phyloP scores from a whole-genome alignment of 1,139 yeast species.

The Citeromyces hawaiiensis region DNA sequence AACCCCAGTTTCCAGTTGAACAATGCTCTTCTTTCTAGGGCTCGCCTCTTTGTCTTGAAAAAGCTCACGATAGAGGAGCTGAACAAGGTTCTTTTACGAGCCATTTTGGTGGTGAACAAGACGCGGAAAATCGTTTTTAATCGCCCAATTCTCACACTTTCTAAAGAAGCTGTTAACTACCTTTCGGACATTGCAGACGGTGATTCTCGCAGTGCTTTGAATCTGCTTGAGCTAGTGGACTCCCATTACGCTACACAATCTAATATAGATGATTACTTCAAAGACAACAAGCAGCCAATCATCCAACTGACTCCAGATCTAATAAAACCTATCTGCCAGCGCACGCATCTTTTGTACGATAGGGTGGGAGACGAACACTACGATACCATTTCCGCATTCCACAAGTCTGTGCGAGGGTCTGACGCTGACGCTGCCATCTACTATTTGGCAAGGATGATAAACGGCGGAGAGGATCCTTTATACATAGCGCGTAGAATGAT shows the following conservation, averaged over 20 bases:
- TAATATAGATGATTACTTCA: neutral
- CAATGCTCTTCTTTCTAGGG: constrained; percentile 77
- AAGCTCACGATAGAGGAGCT: constrained; percentile 45
- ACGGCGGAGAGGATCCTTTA: constrained; percentile 89
- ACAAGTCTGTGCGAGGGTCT: constrained; percentile 79
- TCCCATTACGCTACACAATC: constrained; percentile 14
- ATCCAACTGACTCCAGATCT: constrained; percentile 14
- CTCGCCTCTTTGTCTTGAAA: constrained; percentile 75
- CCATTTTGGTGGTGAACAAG: constrained; percentile 46
- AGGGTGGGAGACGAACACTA: constrained; percentile 85
- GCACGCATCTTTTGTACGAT: constrained; percentile 64
- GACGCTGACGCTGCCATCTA: constrained; percentile 84
- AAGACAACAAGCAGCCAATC: constrained; percentile 3
- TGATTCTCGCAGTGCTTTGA: constrained; percentile 76
- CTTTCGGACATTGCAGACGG: constrained; percentile 78
- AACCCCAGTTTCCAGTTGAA: constrained; percentile 89
- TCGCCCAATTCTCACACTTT: constrained; percentile 29
- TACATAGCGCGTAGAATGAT: constrained; percentile 90
- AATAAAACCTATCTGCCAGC: constrained; percentile 26
- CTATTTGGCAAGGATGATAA: constrained; percentile 75
- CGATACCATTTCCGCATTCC: constrained; percentile 90
- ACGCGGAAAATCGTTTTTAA: constrained; percentile 29
- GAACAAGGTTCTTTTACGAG: constrained; percentile 44
- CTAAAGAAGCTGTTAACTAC: constrained; percentile 47
- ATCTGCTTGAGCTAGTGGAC: constrained; percentile 53